Base-by-base conservation (phyloP, 345 rosid species). In the Citrus mangshanensis region DNA sequence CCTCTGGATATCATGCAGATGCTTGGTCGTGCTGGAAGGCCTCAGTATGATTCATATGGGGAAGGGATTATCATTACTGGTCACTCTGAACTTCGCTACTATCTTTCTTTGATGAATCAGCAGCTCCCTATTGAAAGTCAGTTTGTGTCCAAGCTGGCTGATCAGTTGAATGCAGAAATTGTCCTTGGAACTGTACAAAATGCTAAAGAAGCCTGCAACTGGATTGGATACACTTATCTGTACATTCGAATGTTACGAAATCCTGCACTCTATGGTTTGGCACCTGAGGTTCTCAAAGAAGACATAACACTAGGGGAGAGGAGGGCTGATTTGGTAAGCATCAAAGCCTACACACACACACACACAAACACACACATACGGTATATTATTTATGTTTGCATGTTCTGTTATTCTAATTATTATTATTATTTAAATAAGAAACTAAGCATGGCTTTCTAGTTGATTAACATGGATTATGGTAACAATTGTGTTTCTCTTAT, bases 21-120 rank as follows among this genome's bases (percentile, higher is more conserved):
- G 97, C 89, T 96, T 84, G 99, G 99, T 78, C 98, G 99, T 87
- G 99, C 98, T 22, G 98, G 99, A 80, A 87, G 98, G 83, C 99
- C 99, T 77, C 98, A 94, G 82, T 96, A 86, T 85, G 99, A 96
- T 89, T 83, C 93, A 24, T 84, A 85, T 56, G 98, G 99, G 65
- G 98, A 94, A 88, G 99, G 99, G 65, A 96, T 96, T 78, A 93
- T 96, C 80, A 94, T 96, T 80, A 96, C 99, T 72, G 97, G 98
- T 78, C 92, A 92, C 82, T 89, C 89, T 81, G 97, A 96, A 77
- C 89, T 96, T 79, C 94, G 91, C 49, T 92, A 92, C 83, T 94
- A 96, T 77, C 93, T 96, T 10, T 96, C 99, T 63, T 88, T 96
- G 78, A 96, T 94, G 98, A 96, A 96, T 86, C 97, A 91, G 82